Percentiles rank a stretch among this genome's conserved stretches.
Evolutionary conservation across 129 eudicot genomes (phyloP).

Genomic region (Flaveria robusta): DNA sequence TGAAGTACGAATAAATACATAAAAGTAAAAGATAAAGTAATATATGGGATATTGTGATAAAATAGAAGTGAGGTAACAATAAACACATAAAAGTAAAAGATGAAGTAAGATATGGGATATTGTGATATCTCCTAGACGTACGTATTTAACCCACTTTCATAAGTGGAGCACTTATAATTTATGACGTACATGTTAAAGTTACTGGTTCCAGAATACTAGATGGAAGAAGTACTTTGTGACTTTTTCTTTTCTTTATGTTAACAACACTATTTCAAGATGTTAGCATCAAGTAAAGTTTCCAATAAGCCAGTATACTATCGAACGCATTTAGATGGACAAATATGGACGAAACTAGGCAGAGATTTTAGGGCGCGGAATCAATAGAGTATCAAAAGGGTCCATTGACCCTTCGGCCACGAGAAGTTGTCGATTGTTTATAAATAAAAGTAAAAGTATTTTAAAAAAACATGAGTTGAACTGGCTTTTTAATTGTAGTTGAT

Average conservation of each 20-base stretch:
- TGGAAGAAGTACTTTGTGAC: conserved; percentile 14
- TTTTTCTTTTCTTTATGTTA: conserved; percentile 30
- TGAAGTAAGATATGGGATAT: neutral
- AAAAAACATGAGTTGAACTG: too few relatives aligned
- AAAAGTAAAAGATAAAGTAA: conserved; percentile 17
- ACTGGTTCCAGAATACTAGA: conserved; percentile 36
- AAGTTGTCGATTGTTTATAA: too few relatives aligned
- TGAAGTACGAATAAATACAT: neutral
- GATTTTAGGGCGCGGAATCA: too few relatives aligned
- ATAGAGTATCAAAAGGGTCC: too few relatives aligned
- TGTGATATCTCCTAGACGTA: conserved; percentile 5
- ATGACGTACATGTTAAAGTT: conserved; percentile 36
- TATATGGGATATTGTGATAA: neutral
- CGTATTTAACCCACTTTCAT: conserved; percentile 21
- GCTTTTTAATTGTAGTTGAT: too few relatives aligned
- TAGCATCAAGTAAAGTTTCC: conserved; percentile 28
- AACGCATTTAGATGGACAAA: too few relatives aligned
- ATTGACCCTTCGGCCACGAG: too few relatives aligned
- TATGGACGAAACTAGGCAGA: too few relatives aligned
- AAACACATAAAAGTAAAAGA: conserved; percentile 9
- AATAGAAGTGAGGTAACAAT: neutral
- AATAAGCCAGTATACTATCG: neutral
- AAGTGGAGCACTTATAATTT: conserved; percentile 38
- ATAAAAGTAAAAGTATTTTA: too few relatives aligned
- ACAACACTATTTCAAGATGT: conserved; percentile 28